Evolutionary conservation across 441 rosid genomes (phyloP).

Genomic region (Macaranga tanarius): DNA sequence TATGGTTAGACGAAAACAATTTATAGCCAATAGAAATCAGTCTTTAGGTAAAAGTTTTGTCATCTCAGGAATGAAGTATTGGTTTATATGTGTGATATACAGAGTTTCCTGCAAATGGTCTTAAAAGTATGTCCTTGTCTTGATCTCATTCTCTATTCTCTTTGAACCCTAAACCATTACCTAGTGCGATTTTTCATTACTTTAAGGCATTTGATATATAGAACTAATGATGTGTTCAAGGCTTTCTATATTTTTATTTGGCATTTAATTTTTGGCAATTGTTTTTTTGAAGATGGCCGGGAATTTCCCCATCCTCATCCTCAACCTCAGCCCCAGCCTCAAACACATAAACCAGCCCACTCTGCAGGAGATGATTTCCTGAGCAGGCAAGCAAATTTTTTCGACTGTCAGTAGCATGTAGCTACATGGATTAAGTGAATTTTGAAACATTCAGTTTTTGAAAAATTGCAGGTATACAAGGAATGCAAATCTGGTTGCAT

Average conservation of each 20-base stretch:
- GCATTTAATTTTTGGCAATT: neutral
- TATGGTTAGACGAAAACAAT: neutral
- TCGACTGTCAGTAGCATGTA: too few species aligned
- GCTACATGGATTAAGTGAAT: neutral
- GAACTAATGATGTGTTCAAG: neutral
- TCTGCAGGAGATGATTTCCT: conserved; percentile 49
- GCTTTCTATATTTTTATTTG: neutral
- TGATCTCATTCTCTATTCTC: neutral
- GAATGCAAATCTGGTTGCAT: conserved; percentile 69
- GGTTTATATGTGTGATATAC: neutral
- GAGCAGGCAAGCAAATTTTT: conserved; percentile 46
- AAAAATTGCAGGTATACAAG: conserved; percentile 58
- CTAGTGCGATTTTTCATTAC: neutral
- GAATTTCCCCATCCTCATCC: conserved; percentile 29
- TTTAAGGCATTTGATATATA: neutral
- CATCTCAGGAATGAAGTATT: neutral
- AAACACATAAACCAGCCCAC: conserved; percentile 40
- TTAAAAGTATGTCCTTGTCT: neutral
- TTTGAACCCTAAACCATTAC: neutral
- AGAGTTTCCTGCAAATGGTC: neutral
- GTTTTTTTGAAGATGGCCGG: conserved; percentile 35
- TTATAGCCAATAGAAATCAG: neutral
- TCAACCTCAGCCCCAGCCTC: conserved; percentile 19
- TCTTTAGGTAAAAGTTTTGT: neutral
- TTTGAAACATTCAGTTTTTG: neutral